These are phyloP conservation scores for Hypoxylon sp. DNA, from an alignment of 2,329 filamentous ascomycete species.

Conservation along the genomic window DNA sequence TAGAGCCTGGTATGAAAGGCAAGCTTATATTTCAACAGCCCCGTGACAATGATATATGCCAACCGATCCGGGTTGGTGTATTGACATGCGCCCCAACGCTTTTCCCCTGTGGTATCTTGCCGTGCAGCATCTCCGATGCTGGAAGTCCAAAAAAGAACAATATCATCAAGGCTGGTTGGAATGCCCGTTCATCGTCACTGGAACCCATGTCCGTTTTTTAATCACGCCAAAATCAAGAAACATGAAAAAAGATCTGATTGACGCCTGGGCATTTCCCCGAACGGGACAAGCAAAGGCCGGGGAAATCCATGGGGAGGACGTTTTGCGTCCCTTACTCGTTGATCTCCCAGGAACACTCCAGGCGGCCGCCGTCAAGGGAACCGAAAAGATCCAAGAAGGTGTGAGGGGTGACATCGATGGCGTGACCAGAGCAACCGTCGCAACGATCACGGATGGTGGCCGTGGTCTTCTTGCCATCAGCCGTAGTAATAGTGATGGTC, in stretches of 20 bases:
- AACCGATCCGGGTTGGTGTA: constrained; percentile 28
- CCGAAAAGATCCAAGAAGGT: constrained; percentile 69
- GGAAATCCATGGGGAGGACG: constrained; percentile 11
- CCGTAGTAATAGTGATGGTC: constrained; percentile 72
- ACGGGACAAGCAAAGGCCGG: constrained; percentile 4
- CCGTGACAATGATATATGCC: constrained; percentile 18
- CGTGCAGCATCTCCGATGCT: constrained; percentile 16
- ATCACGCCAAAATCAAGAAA: constrained; percentile 28
- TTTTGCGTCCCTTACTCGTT: constrained; percentile 46
- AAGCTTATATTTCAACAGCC: constrained; percentile 9
- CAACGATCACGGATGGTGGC: constrained; percentile 82
- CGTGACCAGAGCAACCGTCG: constrained; percentile 71
- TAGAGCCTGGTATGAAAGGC: constrained; percentile 17
- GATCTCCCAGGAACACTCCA: constrained; percentile 53
- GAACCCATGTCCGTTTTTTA: constrained; percentile 23
- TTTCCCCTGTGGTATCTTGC: constrained; percentile 32
- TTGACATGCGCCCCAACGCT: constrained; percentile 29
- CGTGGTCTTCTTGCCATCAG: constrained; percentile 69
- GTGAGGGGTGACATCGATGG: constrained; percentile 73
- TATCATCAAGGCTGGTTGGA: constrained; percentile 38
- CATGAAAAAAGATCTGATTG: constrained; percentile 31
- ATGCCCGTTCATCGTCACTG: constrained; percentile 36
- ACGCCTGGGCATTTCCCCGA: constrained; percentile 9
- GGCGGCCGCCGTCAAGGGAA: constrained; percentile 58
- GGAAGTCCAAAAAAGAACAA: constrained; percentile 24